These are phyloP conservation scores for Colletotrichum sp. DNA, from an alignment of 2,329 filamentous ascomycete genomes.

Conservation along the genomic window DNA sequence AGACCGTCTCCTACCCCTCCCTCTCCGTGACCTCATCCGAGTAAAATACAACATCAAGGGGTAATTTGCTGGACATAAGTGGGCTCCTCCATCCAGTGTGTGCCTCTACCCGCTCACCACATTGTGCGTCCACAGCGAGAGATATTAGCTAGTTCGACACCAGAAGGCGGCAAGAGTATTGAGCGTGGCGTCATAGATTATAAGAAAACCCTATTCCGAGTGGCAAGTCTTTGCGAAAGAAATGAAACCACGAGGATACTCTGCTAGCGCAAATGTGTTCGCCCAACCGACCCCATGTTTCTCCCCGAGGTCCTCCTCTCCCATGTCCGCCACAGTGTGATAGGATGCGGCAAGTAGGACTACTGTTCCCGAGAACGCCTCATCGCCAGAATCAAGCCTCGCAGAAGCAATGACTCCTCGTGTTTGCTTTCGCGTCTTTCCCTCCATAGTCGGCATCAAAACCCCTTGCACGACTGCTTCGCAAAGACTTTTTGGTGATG, in stretches of 20 bases:
- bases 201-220: conserved; percentile 29
- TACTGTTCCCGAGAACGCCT: conserved; percentile 22
- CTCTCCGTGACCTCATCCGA: conserved; percentile 23
- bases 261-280: conserved; percentile 12
- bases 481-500: conserved; percentile 40
- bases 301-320: conserved; percentile 23
- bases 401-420: conserved; percentile 20
- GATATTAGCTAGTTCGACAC: not conserved
- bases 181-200: conserved; percentile 29
- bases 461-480: conserved; percentile 38
- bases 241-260: conserved; percentile 20
- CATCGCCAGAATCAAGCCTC: conserved; percentile 22
- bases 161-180: conserved; percentile 22
- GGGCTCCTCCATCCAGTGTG: not conserved
- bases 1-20: conserved; percentile 29
- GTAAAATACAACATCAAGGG: conserved; percentile 42
- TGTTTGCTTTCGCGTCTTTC: conserved; percentile 18
- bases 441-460: conserved; percentile 34
- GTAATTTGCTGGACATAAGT: not conserved
- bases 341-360: conserved; percentile 7
- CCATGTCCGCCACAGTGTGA: not conserved
- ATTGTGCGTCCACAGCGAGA: not conserved
- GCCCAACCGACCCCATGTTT: conserved; percentile 16
- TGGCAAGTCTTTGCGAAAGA: conserved; percentile 12
- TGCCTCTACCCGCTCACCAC: not conserved